Evolutionary conservation across 108 stramenopile genomes (phyloP).

Genomic region (Craspedostauros australis): DNA sequence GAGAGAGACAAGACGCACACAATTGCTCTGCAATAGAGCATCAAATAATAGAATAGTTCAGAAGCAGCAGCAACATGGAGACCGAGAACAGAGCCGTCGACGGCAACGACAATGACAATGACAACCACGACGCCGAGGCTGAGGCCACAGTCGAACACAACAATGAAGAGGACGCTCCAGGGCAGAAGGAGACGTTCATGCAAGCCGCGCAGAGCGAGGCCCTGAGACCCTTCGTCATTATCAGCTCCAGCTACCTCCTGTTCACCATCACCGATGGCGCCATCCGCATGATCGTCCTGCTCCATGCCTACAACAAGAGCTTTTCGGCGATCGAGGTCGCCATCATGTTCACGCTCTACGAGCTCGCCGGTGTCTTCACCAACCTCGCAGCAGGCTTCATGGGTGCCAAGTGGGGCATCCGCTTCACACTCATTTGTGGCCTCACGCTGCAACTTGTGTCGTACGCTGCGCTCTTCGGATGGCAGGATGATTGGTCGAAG

Average conservation of each 20-base stretch:
- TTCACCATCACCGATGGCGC: slow-evolving; percentile 95
- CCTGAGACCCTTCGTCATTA: slow-evolving; percentile 85
- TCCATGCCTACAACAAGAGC: slow-evolving; percentile 87
- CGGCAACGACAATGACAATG: too few relatives aligned
- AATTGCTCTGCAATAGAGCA: too few relatives aligned
- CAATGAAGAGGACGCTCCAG: too few relatives aligned
- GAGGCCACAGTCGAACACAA: too few relatives aligned
- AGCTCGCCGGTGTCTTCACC: slow-evolving; percentile 91
- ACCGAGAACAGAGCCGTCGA: too few relatives aligned
- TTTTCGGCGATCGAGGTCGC: slow-evolving; percentile 90
- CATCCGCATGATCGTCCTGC: slow-evolving; percentile 88
- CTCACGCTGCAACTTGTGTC: slow-evolving; percentile 66
- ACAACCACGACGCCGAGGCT: too few relatives aligned
- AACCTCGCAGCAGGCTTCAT: slow-evolving; percentile 87
- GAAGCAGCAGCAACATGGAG: too few relatives aligned
- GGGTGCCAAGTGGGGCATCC: slow-evolving; percentile 86
- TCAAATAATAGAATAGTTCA: too few relatives aligned
- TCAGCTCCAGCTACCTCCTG: slow-evolving; percentile 81
- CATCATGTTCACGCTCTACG: slow-evolving; percentile 91
- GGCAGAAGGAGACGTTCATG: slow-evolving; percentile 25
- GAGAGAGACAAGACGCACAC: too few relatives aligned
- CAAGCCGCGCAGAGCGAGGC: slow-evolving; percentile 31
- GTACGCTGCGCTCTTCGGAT: slow-evolving; percentile 72
- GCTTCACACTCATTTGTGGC: slow-evolving; percentile 70
- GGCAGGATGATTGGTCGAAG: slow-evolving; percentile 71